Evolutionary conservation across 2,329 filamentous ascomycete genomes (phyloP), one percentile per base, ranked within the genome.

Genomic region (Fusarium foetens): DNA sequence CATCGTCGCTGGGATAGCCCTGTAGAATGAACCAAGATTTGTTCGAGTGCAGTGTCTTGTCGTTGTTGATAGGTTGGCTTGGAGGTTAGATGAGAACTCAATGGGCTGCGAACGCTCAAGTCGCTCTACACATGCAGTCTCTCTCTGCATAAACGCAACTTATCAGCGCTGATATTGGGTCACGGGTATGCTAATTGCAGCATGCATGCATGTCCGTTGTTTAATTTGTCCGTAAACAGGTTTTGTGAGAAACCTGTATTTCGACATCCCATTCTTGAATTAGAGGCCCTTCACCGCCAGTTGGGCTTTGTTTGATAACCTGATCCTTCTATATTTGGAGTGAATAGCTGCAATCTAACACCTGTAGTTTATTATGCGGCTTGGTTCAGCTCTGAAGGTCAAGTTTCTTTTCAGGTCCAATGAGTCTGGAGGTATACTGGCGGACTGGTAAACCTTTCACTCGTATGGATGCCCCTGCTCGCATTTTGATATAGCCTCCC

Each of bases 231-330:
- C 63, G 43, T 46, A 42, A 70, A 71, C 66, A 64, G 55, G 60
- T 68, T 63, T 55, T 67, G 58, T 51, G 41, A 43, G 51, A 70
- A 68, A 66, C 52, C 51, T 39, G 61, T 58, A 68, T 62, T 68
- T 55, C 43, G 63, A 68, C 42, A 60, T 64, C 58, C 72, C 61
- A 70, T 67, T 55, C 66, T 61, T 48, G 41, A 60, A 57, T 63
- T 43, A 36, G 38, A 59, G 41, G 29, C 21, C 49, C 68, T 62
- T 77, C 75, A 77, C 75, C 75, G 75, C 74, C 71, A 75, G 72
- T 77, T 77, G 61, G 27, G 23, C 38, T 53, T 63, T 68, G 53
- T 55, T 70, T 43, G 27, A 49, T 58, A 36, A 49, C 58, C 61
- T 49, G 13, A 60, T 65, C 61, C 38, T 63, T 58, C 54, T 63